Conservation (phyloP, 2,329 filamentous ascomycete genomes). For the Aureobasidium subglaciale region DNA sequence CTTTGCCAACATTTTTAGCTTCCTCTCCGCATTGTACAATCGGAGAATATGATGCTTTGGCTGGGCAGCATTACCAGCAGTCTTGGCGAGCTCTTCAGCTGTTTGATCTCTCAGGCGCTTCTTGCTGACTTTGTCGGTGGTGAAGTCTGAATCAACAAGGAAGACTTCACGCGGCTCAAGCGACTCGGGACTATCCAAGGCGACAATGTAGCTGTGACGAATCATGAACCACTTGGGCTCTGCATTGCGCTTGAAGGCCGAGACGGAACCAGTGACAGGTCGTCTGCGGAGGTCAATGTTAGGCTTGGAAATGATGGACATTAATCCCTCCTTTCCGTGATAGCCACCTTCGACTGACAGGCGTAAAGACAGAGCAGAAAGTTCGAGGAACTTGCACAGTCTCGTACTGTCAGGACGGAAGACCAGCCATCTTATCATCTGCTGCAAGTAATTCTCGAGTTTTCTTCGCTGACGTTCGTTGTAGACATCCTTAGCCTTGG, state of each 20-base stretch:
- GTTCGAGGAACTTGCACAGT: conserved; percentile 88
- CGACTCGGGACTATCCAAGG: conserved; percentile 95
- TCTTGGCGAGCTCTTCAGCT: conserved; percentile 56
- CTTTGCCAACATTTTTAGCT: conserved; percentile 81
- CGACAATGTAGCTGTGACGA: conserved; percentile 95
- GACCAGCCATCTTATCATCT: conserved; percentile 94
- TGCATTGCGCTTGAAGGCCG: conserved; percentile 48
- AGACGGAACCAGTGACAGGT: neutral
- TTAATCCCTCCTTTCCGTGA: conserved; percentile 91
- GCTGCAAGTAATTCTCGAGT: conserved; percentile 82
- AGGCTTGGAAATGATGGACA: conserved; percentile 82
- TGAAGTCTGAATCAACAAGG: conserved; percentile 84
- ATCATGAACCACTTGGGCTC: conserved; percentile 96
- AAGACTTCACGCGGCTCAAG: conserved; percentile 99
- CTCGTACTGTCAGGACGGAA: conserved; percentile 94
- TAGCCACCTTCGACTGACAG: conserved; percentile 93
- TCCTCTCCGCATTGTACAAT: conserved; percentile 85
- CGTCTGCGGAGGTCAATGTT: conserved; percentile 38
- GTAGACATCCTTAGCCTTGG: conserved; percentile 47
- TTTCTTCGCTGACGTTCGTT: conserved; percentile 77
- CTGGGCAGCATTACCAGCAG: conserved; percentile 52
- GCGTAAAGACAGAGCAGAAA: conserved; percentile 88
- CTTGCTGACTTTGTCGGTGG: conserved; percentile 64
- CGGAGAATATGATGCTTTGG: conserved; percentile 78
- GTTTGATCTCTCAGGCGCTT: conserved; percentile 44